Evolutionary conservation across 306 rosid species (phyloP).

Genomic region (Glycine latifolia): DNA sequence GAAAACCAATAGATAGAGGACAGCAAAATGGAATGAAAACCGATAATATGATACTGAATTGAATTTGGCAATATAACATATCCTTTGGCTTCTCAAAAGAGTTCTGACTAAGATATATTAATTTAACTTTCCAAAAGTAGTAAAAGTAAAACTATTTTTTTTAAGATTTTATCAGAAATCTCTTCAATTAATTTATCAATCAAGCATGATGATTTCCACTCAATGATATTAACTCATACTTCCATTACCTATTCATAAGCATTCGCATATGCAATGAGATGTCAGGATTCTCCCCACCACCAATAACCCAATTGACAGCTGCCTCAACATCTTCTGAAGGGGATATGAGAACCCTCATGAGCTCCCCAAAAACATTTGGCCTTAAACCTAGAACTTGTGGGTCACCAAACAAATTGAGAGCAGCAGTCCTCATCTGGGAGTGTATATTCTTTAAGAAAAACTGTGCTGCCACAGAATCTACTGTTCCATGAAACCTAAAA

Average conservation of each 20-base stretch:
- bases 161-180: not conserved
- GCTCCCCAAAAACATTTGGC: conserved; percentile 94
- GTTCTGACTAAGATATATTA: too few relatives aligned
- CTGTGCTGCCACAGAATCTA: conserved; percentile 81
- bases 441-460: conserved; percentile 94
- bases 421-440: conserved; percentile 79
- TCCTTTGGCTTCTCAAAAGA: too few relatives aligned
- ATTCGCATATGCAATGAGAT: conserved; percentile 93
- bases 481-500: conserved; percentile 94
- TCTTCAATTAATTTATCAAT: conserved; percentile 26
- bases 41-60: too few relatives aligned
- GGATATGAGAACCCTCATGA: conserved; percentile 87
- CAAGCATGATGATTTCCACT: conserved; percentile 23
- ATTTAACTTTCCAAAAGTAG: too few relatives aligned
- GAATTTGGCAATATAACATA: too few relatives aligned
- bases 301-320: conserved; percentile 83
- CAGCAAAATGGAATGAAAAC: too few relatives aligned
- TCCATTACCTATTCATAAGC: conserved; percentile 81
- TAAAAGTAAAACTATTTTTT: not conserved
- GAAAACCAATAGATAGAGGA: too few relatives aligned
- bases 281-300: conserved; percentile 80
- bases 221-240: conserved; percentile 25
- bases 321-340: conserved; percentile 85
- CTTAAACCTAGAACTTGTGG: conserved; percentile 65
- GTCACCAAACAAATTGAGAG: conserved; percentile 78